Evolutionary conservation across 2,329 filamentous ascomycete genomes (phyloP), one percentile per base, ranked within the genome.

Genomic region (Nemania serpens): DNA sequence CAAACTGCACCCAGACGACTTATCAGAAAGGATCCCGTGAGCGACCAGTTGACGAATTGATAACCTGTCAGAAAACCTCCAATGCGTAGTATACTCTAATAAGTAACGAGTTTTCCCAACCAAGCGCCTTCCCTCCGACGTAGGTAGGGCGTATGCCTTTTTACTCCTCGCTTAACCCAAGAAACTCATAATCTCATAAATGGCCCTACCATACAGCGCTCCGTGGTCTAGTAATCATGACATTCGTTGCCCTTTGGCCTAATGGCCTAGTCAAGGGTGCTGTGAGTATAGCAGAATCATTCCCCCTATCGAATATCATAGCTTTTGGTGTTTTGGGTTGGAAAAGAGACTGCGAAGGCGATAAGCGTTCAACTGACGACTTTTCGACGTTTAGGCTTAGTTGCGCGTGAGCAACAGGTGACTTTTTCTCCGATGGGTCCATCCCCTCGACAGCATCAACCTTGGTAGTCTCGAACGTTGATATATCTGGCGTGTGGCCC

Each of bases 121-220:
- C 10, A 6, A 34, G n/a, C 9, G 13, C 36, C 15, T 37, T 36
- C 42, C 41, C 37, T 39, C 57, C 3, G 42, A 12, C 22, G 25
- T 7, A 29, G 25, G 7, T 36, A 5, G 18, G 29, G 45, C 25
- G 45, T 47, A 1, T 29, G 9, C 37, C 18, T 34, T 25, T 15
- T 6, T 61, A 66, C 65, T 67, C 65, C 63, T 58, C 49, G 63
- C 65, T 64, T 29, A 39, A 60, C 17, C 25, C 43, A 58, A 37
- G 25, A 37, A 50, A 58, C 36, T 20, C 11, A 55, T 46, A n/a
- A 47, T 39, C 34, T 51, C 33, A 50, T 29, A 42, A n/a, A 37
- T 52, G 17, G 6, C 20, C 34, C 34, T 61, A 63, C 56, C 60
- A 64, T 7, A 67, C 49, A 37, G 65, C 60, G 42, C 66, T 66